Evolutionary conservation across 78 protist genomes (phyloP).

Genomic region (Dictyostelium firmibasis): DNA sequence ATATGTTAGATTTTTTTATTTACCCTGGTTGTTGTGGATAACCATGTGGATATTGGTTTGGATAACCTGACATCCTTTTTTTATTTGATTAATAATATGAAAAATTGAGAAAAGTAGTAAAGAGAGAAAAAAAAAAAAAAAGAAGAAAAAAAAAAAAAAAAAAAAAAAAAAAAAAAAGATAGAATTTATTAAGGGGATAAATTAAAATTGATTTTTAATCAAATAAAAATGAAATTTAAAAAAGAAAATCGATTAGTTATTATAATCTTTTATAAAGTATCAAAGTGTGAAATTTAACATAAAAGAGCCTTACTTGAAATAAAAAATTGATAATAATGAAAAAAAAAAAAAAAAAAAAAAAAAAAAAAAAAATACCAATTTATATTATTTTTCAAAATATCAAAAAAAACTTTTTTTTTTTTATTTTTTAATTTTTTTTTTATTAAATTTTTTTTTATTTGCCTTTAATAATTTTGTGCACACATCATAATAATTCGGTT

Average conservation of each 20-base stretch:
- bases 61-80: not conserved
- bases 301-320: not conserved
- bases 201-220: not conserved
- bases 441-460: too few relatives aligned
- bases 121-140: not conserved
- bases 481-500: not conserved
- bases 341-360: not conserved
- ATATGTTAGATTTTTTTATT: too few relatives aligned
- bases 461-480: not conserved
- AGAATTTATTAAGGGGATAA: not conserved
- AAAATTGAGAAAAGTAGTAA: not conserved
- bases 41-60: slow-evolving; percentile 5
- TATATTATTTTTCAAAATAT: not conserved
- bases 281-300: not conserved
- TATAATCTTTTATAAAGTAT: not conserved
- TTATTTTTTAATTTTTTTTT: too few relatives aligned
- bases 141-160: not conserved
- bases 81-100: not conserved
- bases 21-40: slow-evolving; percentile 13
- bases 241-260: not conserved
- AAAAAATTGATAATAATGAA: not conserved
- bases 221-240: not conserved
- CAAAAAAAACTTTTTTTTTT: not conserved
- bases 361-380: not conserved
- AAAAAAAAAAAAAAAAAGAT: not conserved